Base-by-base conservation (phyloP, 2,329 filamentous ascomycete genomes). In the Clarireedia homoeocarpa region DNA sequence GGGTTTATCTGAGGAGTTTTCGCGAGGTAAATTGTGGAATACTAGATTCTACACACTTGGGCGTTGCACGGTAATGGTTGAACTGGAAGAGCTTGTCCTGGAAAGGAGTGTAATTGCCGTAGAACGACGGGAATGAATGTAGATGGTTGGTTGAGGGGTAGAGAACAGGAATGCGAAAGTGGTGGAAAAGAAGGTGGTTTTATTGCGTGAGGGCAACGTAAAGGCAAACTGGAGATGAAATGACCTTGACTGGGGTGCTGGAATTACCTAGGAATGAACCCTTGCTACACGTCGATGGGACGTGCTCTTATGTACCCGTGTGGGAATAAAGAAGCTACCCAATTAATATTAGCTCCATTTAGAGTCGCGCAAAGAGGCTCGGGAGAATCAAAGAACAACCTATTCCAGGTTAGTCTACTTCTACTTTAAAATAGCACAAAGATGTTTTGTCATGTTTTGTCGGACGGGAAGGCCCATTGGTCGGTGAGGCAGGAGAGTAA, bases 21-120 rank as follows among this genome's bases (percentile, higher is more conserved):
- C 17, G 30, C 34, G 39, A 42, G 20, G 7, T 6, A 17, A 20
- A 20, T 46, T 24, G 42, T 46, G 42, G 42, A 46, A 46, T 46
- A 23, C 42, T 46, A 46, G 42, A 46, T 46, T 46, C 42, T 5
- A 46, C 42, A 46, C 42, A 46, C 20, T 46, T 46, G 42, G 3
- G n/a, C 39, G 39, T 42, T 15, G 39, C 39, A 17, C 39, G 39
- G 14, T 7, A n/a, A 42, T 17, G 39, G 14, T 46, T 42, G 39
- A 26, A 24, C 15, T 46, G 24, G 42, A 42, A 42, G 42, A 34
- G 12, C 30, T 46, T 46, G 23, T 12, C 4, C 30, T 52, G 40
- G 53, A 45, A 64, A 64, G 53, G 62, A 64, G 58, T 62, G 62
- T 60, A 62, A 64, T 51, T 62, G 61, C 55, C 62, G 60, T 53